phyloP scores from a whole-genome alignment of 73 alveolate species.

The Tetrahymena elliotti region DNA sequence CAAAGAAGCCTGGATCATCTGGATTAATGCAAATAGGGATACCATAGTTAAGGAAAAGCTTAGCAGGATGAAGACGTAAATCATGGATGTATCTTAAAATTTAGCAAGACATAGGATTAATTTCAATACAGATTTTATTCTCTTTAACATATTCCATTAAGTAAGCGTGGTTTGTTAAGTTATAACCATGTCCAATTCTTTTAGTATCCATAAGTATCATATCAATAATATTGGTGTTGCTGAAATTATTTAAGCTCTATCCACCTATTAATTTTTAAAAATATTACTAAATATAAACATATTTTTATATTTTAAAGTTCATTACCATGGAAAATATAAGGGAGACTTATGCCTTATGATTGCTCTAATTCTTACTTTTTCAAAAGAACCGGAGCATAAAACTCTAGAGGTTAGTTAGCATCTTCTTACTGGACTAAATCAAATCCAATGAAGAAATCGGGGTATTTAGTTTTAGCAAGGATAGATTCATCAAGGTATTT shows the following conservation, averaged over 20 bases:
- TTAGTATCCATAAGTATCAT: constrained; percentile 48
- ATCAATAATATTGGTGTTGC: constrained; percentile 39
- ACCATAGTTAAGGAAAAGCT: constrained; percentile 40
- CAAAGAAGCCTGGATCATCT: constrained; percentile 66
- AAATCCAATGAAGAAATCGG: neutral
- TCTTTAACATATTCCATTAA: neutral
- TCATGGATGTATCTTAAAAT: constrained; percentile 47
- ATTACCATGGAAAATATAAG: neutral
- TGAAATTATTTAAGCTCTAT: neutral
- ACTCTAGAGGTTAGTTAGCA: neutral
- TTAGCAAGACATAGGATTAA: neutral
- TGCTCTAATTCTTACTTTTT: neutral
- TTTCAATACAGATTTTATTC: constrained; percentile 12
- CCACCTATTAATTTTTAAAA: neutral
- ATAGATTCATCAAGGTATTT: neutral
- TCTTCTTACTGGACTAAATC: neutral
- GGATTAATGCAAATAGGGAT: constrained; percentile 51
- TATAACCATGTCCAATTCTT: constrained; percentile 55
- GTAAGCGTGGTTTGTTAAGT: constrained; percentile 40
- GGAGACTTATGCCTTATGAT: neutral
- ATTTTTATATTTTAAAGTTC: neutral
- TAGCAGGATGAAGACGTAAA: constrained; percentile 54
- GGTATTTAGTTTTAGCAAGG: neutral
- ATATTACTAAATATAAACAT: neutral
- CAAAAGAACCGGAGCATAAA: neutral